Evolutionary conservation across 1,284 basidiomycete species (phyloP).

Genomic region (Sporisorium sorghi): DNA sequence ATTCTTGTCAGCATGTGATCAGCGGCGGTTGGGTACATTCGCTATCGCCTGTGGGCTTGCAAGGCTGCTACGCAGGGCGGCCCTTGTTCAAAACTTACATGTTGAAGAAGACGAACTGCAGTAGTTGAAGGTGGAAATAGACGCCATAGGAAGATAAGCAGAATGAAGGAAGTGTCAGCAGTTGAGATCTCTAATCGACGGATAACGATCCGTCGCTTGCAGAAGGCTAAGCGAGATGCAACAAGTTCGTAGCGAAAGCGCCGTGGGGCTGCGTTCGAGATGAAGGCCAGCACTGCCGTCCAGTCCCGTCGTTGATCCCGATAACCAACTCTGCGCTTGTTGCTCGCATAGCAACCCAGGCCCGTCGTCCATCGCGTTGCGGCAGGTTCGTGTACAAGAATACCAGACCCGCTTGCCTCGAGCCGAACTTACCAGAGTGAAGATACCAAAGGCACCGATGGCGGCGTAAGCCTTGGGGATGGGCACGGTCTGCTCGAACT

Average conservation of each 20-base stretch:
- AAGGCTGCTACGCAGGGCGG: not conserved
- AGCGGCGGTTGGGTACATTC: not conserved
- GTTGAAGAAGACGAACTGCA: slow-evolving; percentile 71
- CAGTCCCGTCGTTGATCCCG: not conserved
- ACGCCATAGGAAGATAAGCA: not conserved
- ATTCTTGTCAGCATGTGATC: not conserved
- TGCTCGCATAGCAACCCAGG: not conserved
- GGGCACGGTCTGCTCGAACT: slow-evolving; percentile 87
- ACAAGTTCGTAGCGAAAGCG: not conserved
- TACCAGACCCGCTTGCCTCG: not conserved
- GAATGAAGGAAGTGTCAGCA: not conserved
- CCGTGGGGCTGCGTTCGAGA: not conserved
- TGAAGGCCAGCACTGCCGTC: not conserved
- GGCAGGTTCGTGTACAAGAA: not conserved
- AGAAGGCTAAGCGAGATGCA: not conserved
- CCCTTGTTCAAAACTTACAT: slow-evolving; percentile 44
- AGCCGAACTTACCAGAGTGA: slow-evolving; percentile 62
- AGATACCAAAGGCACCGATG: slow-evolving; percentile 78
- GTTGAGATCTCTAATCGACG: no score
- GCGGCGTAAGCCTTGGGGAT: slow-evolving; percentile 93
- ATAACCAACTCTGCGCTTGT: not conserved
- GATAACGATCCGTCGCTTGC: not conserved
- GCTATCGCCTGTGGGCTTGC: not conserved
- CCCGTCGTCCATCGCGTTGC: not conserved
- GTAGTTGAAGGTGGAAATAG: not conserved